Conservation (phyloP, 192 early-diverging fungal genomes). For the Powellomyces hirtus region DNA sequence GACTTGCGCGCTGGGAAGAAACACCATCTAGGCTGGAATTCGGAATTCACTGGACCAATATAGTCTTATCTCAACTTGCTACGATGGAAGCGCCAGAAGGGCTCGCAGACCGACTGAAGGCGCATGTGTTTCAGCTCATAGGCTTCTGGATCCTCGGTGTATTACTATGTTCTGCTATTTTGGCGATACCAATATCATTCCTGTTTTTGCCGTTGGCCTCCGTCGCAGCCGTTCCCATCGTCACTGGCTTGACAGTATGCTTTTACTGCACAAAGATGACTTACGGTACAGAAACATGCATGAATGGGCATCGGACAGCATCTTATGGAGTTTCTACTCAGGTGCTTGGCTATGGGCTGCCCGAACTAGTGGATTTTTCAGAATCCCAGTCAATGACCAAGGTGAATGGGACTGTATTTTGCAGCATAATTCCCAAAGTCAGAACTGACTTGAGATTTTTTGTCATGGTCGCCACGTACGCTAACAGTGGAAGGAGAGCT, state of each 20-base stretch:
- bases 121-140: too few species aligned
- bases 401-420: background rate
- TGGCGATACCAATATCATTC: background rate
- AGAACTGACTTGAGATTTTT: background rate
- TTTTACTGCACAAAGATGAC: background rate
- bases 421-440: background rate
- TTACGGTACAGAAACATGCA: background rate
- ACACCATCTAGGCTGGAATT: too few species aligned
- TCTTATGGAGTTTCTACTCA: background rate
- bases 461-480: background rate
- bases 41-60: too few species aligned
- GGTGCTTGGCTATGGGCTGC: background rate
- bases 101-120: too few species aligned
- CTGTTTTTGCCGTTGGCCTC: constrained; percentile 9
- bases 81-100: too few species aligned
- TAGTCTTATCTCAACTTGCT: too few species aligned
- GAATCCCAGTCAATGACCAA: background rate
- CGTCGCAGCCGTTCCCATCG: constrained; percentile 8
- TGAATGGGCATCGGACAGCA: background rate
- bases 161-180: background rate
- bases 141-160: constrained; percentile 9
- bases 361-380: background rate
- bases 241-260: background rate
- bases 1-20: too few species aligned
- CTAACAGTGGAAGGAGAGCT: background rate